These are phyloP conservation scores for Plantago coronopus DNA, from an alignment of 305 asterid species.

Conservation along the genomic window DNA sequence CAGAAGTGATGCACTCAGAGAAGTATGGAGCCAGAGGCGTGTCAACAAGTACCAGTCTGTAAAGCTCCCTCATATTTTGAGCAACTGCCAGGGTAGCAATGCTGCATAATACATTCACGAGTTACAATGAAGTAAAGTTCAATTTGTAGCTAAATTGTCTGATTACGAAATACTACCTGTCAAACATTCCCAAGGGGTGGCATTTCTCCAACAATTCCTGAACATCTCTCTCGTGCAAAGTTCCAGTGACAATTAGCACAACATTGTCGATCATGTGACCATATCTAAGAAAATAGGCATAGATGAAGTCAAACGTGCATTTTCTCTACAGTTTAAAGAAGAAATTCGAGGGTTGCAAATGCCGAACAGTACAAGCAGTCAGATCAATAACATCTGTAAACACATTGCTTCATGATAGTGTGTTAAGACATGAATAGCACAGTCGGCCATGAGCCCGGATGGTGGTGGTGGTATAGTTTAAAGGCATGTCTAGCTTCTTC, in stretches of 20 bases:
- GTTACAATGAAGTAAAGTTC: constrained; percentile 12
- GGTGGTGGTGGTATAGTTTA: too few species aligned
- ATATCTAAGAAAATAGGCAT: constrained; percentile 44
- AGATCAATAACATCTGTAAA: neutral
- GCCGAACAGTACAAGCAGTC: neutral
- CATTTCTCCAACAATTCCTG: constrained; percentile 97
- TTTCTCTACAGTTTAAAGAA: neutral
- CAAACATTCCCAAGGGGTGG: constrained; percentile 98
- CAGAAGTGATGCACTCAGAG: constrained; percentile 94
- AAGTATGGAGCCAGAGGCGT: constrained; percentile 97
- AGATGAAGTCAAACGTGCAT: constrained; percentile 8
- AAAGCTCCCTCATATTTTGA: constrained; percentile 97
- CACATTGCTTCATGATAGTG: neutral
- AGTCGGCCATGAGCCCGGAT: too few species aligned
- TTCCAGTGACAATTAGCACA: constrained; percentile 94
- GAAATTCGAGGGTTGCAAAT: neutral
- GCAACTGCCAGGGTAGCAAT: constrained; percentile 95
- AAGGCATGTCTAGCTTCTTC: too few species aligned
- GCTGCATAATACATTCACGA: constrained; percentile 39
- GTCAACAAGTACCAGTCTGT: constrained; percentile 95
- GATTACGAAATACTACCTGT: constrained; percentile 55
- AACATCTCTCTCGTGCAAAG: constrained; percentile 97
- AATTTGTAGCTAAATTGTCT: constrained; percentile 1
- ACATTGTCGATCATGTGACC: constrained; percentile 99
- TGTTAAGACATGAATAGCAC: too few species aligned